These are phyloP conservation scores for Pseudogymnoascus sp. DNA, from an alignment of 2,329 filamentous ascomycete species.

Conservation along the genomic window DNA sequence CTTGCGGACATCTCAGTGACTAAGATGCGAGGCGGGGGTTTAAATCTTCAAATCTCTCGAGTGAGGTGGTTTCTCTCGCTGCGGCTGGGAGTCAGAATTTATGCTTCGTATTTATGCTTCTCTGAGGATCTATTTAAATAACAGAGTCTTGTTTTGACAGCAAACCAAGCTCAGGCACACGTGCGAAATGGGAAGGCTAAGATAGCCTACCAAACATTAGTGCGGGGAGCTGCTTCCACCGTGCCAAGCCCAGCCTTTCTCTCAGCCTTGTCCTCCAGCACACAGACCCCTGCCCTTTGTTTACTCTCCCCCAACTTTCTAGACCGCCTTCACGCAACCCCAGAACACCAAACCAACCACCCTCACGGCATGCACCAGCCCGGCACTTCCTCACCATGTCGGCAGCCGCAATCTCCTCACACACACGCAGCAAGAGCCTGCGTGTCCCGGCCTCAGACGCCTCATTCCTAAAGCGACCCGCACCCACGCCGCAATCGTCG, in stretches of 20 bases:
- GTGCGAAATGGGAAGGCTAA: background rate
- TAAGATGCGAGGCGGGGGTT: background rate
- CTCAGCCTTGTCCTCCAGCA: background rate
- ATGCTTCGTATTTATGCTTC: too few relatives aligned
- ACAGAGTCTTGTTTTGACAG: background rate
- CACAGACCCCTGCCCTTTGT: background rate
- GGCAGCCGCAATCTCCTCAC: slow-evolving; percentile 16
- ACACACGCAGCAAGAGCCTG: slow-evolving; percentile 20
- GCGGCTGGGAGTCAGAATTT: too few relatives aligned
- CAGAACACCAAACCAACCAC: slow-evolving; percentile 1
- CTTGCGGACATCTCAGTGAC: background rate
- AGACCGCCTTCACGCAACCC: background rate
- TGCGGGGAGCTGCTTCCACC: background rate
- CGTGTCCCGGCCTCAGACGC: slow-evolving; percentile 18
- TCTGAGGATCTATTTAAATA: too few relatives aligned
- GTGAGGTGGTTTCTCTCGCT: background rate
- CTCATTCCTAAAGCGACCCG: slow-evolving; percentile 13
- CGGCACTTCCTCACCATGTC: slow-evolving; percentile 15
- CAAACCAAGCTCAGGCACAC: slow-evolving; percentile 1
- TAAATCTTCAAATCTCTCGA: background rate
- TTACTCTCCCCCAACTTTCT: background rate
- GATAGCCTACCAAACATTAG: background rate
- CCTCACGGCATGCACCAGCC: background rate
- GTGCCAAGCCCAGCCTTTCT: background rate
- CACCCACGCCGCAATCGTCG: background rate